Evolutionary conservation across 1,284 basidiomycete species (phyloP).

Genomic region (Kwoniella shivajii): DNA sequence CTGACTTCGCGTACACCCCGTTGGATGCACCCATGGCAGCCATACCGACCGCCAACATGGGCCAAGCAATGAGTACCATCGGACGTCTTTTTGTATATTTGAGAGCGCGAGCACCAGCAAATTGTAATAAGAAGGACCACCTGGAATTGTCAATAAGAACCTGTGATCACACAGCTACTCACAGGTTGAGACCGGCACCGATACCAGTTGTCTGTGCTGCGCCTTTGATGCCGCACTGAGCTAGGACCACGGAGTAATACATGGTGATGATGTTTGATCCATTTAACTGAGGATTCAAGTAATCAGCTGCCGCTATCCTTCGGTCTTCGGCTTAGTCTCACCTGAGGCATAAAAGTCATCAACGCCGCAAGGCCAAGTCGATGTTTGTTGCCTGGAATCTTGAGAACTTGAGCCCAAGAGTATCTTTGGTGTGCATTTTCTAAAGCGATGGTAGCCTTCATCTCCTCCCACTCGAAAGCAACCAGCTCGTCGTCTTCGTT

Average conservation of each 20-base stretch:
- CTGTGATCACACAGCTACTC: neutral
- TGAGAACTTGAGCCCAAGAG: constrained; percentile 14
- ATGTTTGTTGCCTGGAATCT: constrained; percentile 15
- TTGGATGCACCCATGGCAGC: constrained; percentile 20
- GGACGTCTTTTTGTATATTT: constrained; percentile 16
- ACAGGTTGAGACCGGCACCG: constrained; percentile 24
- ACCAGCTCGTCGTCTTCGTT: constrained; percentile 65
- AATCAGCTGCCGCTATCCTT: neutral
- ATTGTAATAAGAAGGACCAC: constrained; percentile 14
- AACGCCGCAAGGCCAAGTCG: constrained; percentile 15
- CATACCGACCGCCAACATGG: constrained; percentile 17
- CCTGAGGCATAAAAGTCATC: constrained; percentile 25
- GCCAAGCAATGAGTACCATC: constrained; percentile 26
- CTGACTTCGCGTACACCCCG: neutral
- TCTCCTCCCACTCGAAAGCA: constrained; percentile 71
- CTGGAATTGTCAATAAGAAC: neutral
- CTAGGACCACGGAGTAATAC: constrained; percentile 22
- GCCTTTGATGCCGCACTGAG: constrained; percentile 20
- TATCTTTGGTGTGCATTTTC: constrained; percentile 53
- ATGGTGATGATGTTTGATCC: constrained; percentile 20
- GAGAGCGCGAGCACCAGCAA: constrained; percentile 14
- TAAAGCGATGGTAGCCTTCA: constrained; percentile 68
- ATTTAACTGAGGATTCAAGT: constrained; percentile 7
- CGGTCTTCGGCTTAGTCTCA: neutral
- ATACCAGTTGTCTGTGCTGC: constrained; percentile 21